Conservation (phyloP, 2,329 filamentous ascomycete genomes). For the Aspergillus luchuensis region DNA sequence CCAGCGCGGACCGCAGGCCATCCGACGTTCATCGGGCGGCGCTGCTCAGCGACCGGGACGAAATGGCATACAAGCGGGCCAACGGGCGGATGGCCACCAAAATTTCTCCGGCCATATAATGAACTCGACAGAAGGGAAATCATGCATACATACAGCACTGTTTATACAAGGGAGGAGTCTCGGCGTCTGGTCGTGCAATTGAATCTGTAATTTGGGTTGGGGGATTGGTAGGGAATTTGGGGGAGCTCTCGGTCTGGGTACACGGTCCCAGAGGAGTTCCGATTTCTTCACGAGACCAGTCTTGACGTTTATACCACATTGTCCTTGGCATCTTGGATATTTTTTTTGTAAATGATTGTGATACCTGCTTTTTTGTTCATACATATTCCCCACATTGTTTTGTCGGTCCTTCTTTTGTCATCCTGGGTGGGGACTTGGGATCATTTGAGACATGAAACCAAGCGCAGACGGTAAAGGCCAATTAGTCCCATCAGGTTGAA, state of each 20-base stretch:
- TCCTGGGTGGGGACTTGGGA: background rate
- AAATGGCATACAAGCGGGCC: slow-evolving; percentile 40
- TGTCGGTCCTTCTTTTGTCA: background rate
- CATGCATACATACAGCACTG: slow-evolving; percentile 2
- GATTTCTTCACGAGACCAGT: slow-evolving; percentile 19
- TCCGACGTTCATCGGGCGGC: slow-evolving; percentile 29
- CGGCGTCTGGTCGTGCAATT: slow-evolving; percentile 14
- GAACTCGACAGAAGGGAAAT: slow-evolving; percentile 1
- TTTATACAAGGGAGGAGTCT: slow-evolving; percentile 24
- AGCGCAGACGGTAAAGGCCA: background rate
- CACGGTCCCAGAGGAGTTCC: background rate
- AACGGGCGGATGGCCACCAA: slow-evolving; percentile 40
- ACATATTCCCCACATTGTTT: slow-evolving; percentile 19
- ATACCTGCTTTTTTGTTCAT: slow-evolving; percentile 8
- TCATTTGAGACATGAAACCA: background rate
- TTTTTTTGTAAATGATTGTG: slow-evolving; percentile 25
- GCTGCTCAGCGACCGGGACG: slow-evolving; percentile 28
- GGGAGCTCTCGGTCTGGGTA: background rate
- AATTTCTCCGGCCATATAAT: slow-evolving; percentile 27
- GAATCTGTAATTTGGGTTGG: slow-evolving; percentile 16
- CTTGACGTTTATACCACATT: slow-evolving; percentile 22
- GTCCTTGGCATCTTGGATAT: slow-evolving; percentile 6
- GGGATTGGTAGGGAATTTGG: background rate
- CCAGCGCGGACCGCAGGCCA: slow-evolving; percentile 27
- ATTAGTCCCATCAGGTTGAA: too few relatives aligned